These are phyloP conservation scores for Vitis hybrid DNA, from an alignment of 177 flowering plant species.

Conservation along the genomic window DNA sequence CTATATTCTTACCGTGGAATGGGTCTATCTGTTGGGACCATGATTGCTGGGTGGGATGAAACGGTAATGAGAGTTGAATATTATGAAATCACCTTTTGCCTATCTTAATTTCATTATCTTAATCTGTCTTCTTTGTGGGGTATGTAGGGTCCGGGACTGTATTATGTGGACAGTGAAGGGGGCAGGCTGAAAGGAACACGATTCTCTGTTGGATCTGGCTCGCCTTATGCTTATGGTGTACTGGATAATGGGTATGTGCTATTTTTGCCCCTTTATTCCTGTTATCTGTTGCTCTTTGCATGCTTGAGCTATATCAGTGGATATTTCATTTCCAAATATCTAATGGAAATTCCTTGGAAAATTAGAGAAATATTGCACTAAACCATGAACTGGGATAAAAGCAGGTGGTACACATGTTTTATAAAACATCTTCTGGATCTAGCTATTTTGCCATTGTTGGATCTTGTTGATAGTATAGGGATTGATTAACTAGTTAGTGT, in stretches of 20 bases:
- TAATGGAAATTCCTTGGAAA: too few relatives aligned
- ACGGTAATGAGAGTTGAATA: slow-evolving; percentile 44
- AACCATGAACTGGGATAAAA: too few relatives aligned
- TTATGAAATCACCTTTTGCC: not conserved
- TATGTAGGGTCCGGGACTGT: slow-evolving; percentile 90
- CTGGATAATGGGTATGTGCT: slow-evolving; percentile 75
- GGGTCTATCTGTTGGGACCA: slow-evolving; percentile 96
- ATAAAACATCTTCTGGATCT: too few relatives aligned
- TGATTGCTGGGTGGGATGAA: slow-evolving; percentile 99
- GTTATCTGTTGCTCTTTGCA: not conserved
- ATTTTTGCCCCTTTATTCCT: not conserved
- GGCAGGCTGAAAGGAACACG: slow-evolving; percentile 88
- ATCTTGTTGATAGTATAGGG: too few relatives aligned
- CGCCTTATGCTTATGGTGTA: slow-evolving; percentile 98
- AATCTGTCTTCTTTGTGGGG: not conserved
- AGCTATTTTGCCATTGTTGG: too few relatives aligned
- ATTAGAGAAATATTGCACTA: too few relatives aligned
- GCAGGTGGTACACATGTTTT: too few relatives aligned
- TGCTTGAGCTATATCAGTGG: not conserved
- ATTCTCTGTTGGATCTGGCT: slow-evolving; percentile 98
- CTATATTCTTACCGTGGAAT: slow-evolving; percentile 88
- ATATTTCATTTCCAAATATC: not conserved
- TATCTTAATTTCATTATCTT: not conserved
- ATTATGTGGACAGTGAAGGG: slow-evolving; percentile 98
- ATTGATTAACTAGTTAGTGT: too few relatives aligned